Conservation (phyloP, 2,329 filamentous ascomycete genomes). For the Elsinoe fawcettii region DNA sequence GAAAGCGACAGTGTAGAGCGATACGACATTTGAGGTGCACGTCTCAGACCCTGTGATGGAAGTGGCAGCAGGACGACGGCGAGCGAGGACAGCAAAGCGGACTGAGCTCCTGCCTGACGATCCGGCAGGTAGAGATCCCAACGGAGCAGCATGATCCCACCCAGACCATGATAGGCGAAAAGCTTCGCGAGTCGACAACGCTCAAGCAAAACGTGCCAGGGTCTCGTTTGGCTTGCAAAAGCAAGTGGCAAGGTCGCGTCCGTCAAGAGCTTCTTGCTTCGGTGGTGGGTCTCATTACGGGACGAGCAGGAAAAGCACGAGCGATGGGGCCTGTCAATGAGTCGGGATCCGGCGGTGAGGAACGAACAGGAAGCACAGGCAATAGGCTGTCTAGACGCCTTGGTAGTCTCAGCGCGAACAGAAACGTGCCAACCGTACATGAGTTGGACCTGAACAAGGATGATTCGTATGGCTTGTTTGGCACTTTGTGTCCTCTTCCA, state of each 20-base stretch:
- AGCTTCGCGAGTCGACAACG: background rate
- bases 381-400: background rate
- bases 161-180: background rate
- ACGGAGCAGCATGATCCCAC: background rate
- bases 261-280: background rate
- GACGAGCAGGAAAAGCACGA: conserved; percentile 4
- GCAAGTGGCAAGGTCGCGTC: background rate
- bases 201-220: conserved; percentile 1
- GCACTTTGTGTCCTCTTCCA: background rate
- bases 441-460: background rate
- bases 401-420: background rate
- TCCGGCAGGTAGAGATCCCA: background rate
- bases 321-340: conserved; percentile 6
- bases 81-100: background rate
- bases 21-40: background rate
- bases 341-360: conserved; percentile 6
- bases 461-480: background rate
- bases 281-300: conserved; percentile 9
- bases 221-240: conserved; percentile 2
- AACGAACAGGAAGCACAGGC: conserved; percentile 2
- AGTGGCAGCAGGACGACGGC: background rate
- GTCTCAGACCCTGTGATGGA: background rate
- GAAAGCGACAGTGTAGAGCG: no score
- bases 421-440: conserved; percentile 5
- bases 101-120: background rate